phyloP scores from a whole-genome alignment of 169 alveolate species.

The Theileria sp. region DNA sequence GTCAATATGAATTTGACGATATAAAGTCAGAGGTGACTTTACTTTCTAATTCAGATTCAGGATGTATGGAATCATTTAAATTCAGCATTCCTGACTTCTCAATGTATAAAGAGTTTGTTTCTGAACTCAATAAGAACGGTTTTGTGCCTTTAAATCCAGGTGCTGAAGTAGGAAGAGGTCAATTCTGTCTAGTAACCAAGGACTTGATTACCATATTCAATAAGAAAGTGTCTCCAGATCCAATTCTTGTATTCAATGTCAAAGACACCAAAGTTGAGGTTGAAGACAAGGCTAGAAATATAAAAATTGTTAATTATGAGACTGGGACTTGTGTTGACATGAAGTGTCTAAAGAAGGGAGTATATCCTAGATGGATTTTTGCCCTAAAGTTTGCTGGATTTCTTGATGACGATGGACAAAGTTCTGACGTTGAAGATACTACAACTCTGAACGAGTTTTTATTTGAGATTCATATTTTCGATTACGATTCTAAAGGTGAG shows the following conservation, averaged over 20 bases:
- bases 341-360: conserved; percentile 69
- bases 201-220: conserved; percentile 65
- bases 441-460: conserved; percentile 68
- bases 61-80: conserved; percentile 28
- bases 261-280: conserved; percentile 64
- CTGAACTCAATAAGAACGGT: conserved; percentile 42
- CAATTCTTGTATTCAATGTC: conserved; percentile 63
- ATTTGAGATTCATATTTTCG: conserved; percentile 69
- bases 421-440: conserved; percentile 20
- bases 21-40: conserved; percentile 41
- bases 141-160: conserved; percentile 6
- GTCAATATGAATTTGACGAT: conserved; percentile 30
- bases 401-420: conserved; percentile 25
- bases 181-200: conserved; percentile 69
- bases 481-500: neutral
- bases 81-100: conserved; percentile 14
- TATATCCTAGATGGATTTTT: conserved; percentile 72
- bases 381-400: conserved; percentile 77
- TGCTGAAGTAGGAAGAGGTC: conserved; percentile 10
- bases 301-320: conserved; percentile 46
- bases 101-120: conserved; percentile 3
- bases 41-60: conserved; percentile 6
- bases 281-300: conserved; percentile 59
- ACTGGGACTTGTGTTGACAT: conserved; percentile 51
- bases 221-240: conserved; percentile 62